Evolutionary conservation across 2,329 filamentous ascomycete genomes (phyloP).

Genomic region (Huntiella savannae): DNA sequence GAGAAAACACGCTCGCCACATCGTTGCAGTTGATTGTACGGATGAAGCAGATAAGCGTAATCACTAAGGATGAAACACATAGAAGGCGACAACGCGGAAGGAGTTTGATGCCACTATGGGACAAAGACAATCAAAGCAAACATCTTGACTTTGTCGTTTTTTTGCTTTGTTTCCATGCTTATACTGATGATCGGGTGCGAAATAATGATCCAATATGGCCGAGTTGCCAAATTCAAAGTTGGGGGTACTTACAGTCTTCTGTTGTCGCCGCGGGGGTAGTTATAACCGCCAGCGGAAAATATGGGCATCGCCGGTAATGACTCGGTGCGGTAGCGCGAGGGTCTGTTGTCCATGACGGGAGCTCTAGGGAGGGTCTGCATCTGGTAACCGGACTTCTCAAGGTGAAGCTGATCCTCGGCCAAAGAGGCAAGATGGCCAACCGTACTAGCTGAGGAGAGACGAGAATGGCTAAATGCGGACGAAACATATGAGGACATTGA

Average conservation of each 20-base stretch:
- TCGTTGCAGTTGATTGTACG: too few relatives aligned
- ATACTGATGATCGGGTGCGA: too few relatives aligned
- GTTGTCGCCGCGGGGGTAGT: background rate
- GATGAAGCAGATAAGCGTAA: background rate
- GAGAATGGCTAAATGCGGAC: conserved; percentile 26
- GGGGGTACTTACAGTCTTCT: conserved; percentile 10
- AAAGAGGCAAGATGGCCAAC: conserved; percentile 18
- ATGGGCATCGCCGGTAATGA: conserved; percentile 9
- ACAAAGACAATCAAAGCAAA: too few relatives aligned
- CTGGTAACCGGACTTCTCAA: conserved; percentile 8
- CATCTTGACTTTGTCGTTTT: too few relatives aligned
- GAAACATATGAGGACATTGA: conserved; percentile 32
- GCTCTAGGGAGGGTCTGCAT: conserved; percentile 8
- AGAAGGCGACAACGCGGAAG: background rate
- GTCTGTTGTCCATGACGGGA: conserved; percentile 7
- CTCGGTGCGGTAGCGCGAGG: conserved; percentile 9
- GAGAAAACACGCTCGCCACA: too few relatives aligned
- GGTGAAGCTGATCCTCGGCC: conserved; percentile 10
- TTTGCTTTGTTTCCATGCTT: too few relatives aligned
- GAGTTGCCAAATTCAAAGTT: too few relatives aligned
- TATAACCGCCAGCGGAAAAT: conserved; percentile 6
- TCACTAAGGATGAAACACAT: conserved; percentile 1
- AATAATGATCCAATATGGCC: too few relatives aligned
- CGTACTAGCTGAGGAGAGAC: conserved; percentile 35
- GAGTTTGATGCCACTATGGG: background rate